phyloP scores from a whole-genome alignment of 768 basidiomycete genomes.

The Auricularia cornea region DNA sequence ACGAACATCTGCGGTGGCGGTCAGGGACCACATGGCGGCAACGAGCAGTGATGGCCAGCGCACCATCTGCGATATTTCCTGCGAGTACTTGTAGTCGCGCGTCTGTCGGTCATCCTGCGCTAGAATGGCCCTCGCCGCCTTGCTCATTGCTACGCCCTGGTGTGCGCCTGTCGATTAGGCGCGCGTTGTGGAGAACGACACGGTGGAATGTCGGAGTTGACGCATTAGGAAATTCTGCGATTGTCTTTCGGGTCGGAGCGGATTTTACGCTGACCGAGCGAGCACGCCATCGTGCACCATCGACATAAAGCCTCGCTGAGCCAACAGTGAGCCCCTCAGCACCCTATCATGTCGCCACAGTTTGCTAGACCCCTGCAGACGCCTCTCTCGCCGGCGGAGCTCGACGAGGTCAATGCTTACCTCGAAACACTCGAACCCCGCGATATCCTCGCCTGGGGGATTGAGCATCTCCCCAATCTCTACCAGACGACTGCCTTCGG shows the following conservation, averaged over 20 bases:
- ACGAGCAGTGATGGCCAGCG: conserved; percentile 10
- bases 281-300: background rate
- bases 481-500: conserved; percentile 97
- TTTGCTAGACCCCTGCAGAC: conserved; percentile 29
- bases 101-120: background rate
- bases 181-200: background rate
- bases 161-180: background rate
- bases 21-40: background rate
- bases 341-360: background rate
- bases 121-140: background rate
- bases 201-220: background rate
- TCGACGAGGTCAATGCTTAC: conserved; percentile 63
- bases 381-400: conserved; percentile 49
- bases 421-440: conserved; percentile 68
- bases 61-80: conserved; percentile 94
- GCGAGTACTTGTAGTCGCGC: conserved; percentile 78
- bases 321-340: background rate
- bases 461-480: conserved; percentile 67
- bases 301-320: background rate
- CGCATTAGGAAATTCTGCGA: too few species aligned
- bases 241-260: too few species aligned
- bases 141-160: background rate
- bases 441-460: conserved; percentile 79
- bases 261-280: background rate
- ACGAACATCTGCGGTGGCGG: conserved; percentile 75